Percentiles rank a stretch among this genome's conserved stretches.
These are phyloP conservation scores for Gossypium arboreum DNA, from an alignment of 345 rosid species.

Conservation along the genomic window DNA sequence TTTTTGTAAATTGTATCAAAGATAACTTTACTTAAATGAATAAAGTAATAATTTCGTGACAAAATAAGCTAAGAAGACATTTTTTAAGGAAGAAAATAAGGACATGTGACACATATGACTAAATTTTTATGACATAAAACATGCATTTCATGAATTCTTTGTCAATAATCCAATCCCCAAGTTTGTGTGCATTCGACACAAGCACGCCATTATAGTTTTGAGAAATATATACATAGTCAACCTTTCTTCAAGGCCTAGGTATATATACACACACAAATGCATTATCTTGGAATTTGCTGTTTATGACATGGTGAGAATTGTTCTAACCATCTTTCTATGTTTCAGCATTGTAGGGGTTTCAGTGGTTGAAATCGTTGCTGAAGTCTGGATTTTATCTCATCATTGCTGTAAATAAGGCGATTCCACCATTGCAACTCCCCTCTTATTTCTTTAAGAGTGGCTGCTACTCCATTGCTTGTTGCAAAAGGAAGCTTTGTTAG, in stretches of 20 bases:
- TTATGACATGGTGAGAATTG: too few species aligned
- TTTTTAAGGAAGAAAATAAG: too few species aligned
- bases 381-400: conserved; percentile 11
- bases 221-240: background rate
- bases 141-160: too few species aligned
- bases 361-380: conserved; percentile 22
- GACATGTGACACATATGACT: too few species aligned
- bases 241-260: background rate
- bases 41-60: too few species aligned
- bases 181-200: background rate
- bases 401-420: conserved; percentile 13
- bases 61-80: too few species aligned
- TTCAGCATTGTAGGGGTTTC: conserved; percentile 2
- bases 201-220: background rate
- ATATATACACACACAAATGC: background rate
- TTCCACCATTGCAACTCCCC: conserved; percentile 28
- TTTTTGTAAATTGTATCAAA: too few species aligned
- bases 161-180: too few species aligned
- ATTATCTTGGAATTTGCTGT: too few species aligned
- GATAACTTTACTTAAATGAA: too few species aligned
- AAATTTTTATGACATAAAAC: too few species aligned
- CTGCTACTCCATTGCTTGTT: conserved; percentile 3
- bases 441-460: conserved; percentile 21
- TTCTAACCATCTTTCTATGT: too few species aligned
- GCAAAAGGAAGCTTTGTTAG: conserved; percentile 27